These are phyloP conservation scores for Lentinula lateritia DNA, from an alignment of 768 basidiomycete genomes.

Conservation along the genomic window DNA sequence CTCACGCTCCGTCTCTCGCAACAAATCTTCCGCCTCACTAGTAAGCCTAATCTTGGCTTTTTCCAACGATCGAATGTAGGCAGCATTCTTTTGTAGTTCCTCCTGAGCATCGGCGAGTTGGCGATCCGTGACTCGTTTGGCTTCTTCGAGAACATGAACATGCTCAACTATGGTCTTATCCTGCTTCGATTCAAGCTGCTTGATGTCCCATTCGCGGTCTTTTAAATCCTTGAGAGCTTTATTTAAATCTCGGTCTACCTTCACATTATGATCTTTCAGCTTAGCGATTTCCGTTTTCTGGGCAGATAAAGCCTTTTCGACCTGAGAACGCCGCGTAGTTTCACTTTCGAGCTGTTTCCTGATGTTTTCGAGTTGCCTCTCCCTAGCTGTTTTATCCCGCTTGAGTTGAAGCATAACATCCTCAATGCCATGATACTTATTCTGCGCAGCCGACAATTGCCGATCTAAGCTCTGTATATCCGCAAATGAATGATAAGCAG, in stretches of 20 bases:
- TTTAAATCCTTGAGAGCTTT: slow-evolving; percentile 78
- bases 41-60: slow-evolving; percentile 70
- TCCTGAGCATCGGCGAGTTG: slow-evolving; percentile 78
- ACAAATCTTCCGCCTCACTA: slow-evolving; percentile 79
- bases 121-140: slow-evolving; percentile 89
- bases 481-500: slow-evolving; percentile 4
- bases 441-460: slow-evolving; percentile 64
- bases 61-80: slow-evolving; percentile 82
- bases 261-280: slow-evolving; percentile 62
- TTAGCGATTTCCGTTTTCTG: slow-evolving; percentile 68
- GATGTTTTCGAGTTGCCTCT: slow-evolving; percentile 64
- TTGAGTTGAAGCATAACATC: slow-evolving; percentile 82
- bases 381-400: slow-evolving; percentile 50
- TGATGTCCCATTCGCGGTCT: slow-evolving; percentile 79
- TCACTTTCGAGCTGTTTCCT: slow-evolving; percentile 76
- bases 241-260: slow-evolving; percentile 76
- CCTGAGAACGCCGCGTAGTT: slow-evolving; percentile 60
- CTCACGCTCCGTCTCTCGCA: slow-evolving; percentile 68
- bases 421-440: slow-evolving; percentile 81
- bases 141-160: slow-evolving; percentile 92
- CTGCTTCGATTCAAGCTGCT: slow-evolving; percentile 78
- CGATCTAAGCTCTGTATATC: slow-evolving; percentile 62
- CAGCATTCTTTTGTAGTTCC: slow-evolving; percentile 68
- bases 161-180: slow-evolving; percentile 99
- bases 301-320: slow-evolving; percentile 58